Base-by-base conservation (phyloP, 257 asterid species). In the Leonotis leonurus region DNA sequence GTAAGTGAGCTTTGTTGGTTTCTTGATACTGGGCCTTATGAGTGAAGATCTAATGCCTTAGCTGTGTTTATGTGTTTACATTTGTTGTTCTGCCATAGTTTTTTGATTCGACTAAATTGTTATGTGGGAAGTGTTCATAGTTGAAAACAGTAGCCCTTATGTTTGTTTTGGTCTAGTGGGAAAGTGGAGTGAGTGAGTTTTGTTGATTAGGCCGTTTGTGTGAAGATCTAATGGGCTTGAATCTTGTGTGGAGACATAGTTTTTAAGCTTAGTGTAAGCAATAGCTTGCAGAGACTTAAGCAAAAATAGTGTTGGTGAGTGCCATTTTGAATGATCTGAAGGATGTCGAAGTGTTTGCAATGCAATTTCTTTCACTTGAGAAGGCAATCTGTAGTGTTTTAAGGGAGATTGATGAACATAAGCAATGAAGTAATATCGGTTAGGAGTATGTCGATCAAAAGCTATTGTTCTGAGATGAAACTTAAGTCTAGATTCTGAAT, bases 1-100 rank as follows among this genome's bases (percentile, higher is more conserved):
- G 13, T 50, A 1, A 40, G 54, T 2, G 14, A n/a, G 0, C 55
- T 58, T 22, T 71, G 30, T 32, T 25, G 56, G 39, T 46, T 71
- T 65, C 49, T 44, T 60, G 68, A 52, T 72, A 56, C 66, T 48
- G 60, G 54, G n/a, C n/a, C n/a, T 41, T 60, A 6, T 50, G 39
- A 35, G 52, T 35, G 46, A 67, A 78, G 78, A 77, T 77, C 76
- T 69, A 67, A 41, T 73, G 16, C 62, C n/a, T 30, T 21, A 29
- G 18, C 29, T 48, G 6, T n/a, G 29, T 43, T 20, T 41, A 12
- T 50, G 11, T 26, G 1, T 20, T 53, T 55, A 1, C 16, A 29
- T 65, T 51, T 10, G 46, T 48, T 35, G 30, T 57, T 44, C 62
- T 50, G 13, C 7, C 53, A 5, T 30, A 20, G 55, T 67, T 14